Conservation (phyloP, 306 rosid species). For the Dicorynia guianensis region DNA sequence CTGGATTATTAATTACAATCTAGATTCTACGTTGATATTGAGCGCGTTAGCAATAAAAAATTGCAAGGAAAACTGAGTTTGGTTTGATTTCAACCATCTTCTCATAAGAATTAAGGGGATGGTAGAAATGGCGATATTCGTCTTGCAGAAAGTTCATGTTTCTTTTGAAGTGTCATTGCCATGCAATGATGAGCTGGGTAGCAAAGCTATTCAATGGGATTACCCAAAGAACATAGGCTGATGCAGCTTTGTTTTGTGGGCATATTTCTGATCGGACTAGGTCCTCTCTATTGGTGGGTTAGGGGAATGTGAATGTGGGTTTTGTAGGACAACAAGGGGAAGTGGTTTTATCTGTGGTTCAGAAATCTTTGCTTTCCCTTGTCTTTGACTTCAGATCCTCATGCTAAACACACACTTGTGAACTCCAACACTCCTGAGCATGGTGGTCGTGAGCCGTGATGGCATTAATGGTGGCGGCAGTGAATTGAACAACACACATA, state of each 20-base stretch:
- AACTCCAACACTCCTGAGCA: too few relatives aligned
- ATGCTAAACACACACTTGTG: too few relatives aligned
- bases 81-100: neutral
- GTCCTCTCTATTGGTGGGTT: neutral
- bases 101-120: neutral
- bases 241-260: neutral
- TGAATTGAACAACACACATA: too few relatives aligned
- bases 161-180: neutral
- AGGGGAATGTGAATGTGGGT: neutral
- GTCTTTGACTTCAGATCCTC: conserved; percentile 6
- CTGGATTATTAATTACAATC: conserved; percentile 39
- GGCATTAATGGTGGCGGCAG: too few relatives aligned
- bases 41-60: conserved; percentile 29
- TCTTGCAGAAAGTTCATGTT: neutral
- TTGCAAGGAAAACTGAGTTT: neutral
- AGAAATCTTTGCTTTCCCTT: neutral
- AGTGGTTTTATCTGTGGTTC: conserved; percentile 9
- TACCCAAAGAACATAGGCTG: conserved; percentile 1
- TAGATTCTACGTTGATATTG: conserved; percentile 36
- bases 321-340: neutral
- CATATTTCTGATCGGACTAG: conserved; percentile 2
- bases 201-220: too few relatives aligned
- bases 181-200: neutral
- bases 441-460: too few relatives aligned
- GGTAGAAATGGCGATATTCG: neutral